phyloP scores from a whole-genome alignment of 495 filamentous ascomycete genomes.

The Niebla homalea region DNA sequence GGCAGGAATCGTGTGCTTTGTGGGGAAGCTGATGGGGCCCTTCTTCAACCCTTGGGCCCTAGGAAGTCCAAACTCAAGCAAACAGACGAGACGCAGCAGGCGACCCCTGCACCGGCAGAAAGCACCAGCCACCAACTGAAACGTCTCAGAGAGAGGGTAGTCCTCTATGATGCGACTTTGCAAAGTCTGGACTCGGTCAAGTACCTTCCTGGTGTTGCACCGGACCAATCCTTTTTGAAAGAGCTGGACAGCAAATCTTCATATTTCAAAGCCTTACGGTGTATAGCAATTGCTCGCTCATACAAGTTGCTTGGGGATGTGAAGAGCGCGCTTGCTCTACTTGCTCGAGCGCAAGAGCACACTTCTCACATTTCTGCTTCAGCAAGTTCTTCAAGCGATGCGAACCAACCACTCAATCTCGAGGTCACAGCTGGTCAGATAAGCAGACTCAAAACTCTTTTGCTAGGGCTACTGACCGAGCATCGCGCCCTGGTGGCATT shows the following conservation, averaged over 20 bases:
- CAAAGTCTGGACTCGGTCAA: slow-evolving; percentile 81
- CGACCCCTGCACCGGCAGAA: slow-evolving; percentile 18
- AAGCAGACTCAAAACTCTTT: slow-evolving; percentile 40
- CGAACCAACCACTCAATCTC: slow-evolving; percentile 39
- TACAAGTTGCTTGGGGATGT: slow-evolving; percentile 59
- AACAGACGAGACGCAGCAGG: slow-evolving; percentile 30
- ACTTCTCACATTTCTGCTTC: slow-evolving; percentile 26
- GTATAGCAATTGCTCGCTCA: slow-evolving; percentile 71
- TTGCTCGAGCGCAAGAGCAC: slow-evolving; percentile 51
- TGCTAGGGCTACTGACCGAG: slow-evolving; percentile 56
- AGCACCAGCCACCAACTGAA: slow-evolving; percentile 55
- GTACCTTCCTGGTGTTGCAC: slow-evolving; percentile 81
- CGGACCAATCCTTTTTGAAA: slow-evolving; percentile 59
- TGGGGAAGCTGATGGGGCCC: slow-evolving; percentile 61
- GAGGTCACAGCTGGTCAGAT: slow-evolving; percentile 44
- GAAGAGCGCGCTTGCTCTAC: slow-evolving; percentile 77
- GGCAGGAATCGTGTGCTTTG: slow-evolving; percentile 83
- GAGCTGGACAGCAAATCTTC: slow-evolving; percentile 64
- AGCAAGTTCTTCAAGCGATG: slow-evolving; percentile 25
- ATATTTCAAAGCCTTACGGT: slow-evolving; percentile 86
- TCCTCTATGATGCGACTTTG: slow-evolving; percentile 84
- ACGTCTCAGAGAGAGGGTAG: slow-evolving; percentile 73
- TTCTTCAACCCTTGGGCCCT: slow-evolving; percentile 38
- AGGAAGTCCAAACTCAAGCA: slow-evolving; percentile 27
- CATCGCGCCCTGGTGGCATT: slow-evolving; percentile 75